Percentiles rank a stretch among this genome's conserved stretches.
Conservation (phyloP, 2,329 filamentous ascomycete genomes). For the Coniochaeta sp. region DNA sequence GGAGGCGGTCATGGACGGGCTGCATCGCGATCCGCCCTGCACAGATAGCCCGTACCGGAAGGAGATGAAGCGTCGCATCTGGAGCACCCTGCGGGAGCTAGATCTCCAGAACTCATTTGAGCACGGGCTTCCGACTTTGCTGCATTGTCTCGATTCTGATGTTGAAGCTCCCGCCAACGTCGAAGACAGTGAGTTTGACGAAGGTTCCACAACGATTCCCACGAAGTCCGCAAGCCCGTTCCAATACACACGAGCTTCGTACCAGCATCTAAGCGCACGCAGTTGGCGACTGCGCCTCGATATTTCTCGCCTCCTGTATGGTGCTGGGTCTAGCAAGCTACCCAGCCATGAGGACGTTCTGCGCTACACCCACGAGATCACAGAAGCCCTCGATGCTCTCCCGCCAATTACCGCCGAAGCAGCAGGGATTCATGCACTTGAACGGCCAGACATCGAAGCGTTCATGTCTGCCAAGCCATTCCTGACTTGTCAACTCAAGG, state of each 20-base stretch:
- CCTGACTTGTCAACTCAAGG: conserved; percentile 14
- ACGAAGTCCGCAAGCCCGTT: conserved; percentile 6
- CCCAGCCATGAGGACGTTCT: conserved; percentile 14
- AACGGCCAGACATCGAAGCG: not conserved
- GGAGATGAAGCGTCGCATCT: conserved; percentile 18
- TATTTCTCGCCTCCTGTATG: conserved; percentile 10
- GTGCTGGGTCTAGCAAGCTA: not conserved
- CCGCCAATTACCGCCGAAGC: conserved; percentile 5
- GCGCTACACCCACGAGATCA: conserved; percentile 14
- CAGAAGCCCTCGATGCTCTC: conserved; percentile 12
- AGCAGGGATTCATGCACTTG: not conserved
- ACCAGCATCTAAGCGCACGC: conserved; percentile 13
- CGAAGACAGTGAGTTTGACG: conserved; percentile 14
- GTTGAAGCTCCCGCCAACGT: conserved; percentile 13
- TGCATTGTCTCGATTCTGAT: conserved; percentile 12
- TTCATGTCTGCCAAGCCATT: conserved; percentile 8
- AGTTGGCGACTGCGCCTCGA: conserved; percentile 15
- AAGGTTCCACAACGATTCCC: conserved; percentile 9
- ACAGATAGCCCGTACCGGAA: conserved; percentile 8
- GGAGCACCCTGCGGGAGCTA: conserved; percentile 15
- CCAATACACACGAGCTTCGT: conserved; percentile 14
- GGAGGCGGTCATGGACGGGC: conserved; percentile 14
- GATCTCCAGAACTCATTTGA: conserved; percentile 18
- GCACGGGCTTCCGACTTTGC: conserved; percentile 11
- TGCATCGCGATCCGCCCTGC: conserved; percentile 12